Evolutionary conservation across 371 early-diverging fungal species (phyloP).

Genomic region (Mortierella sp.): DNA sequence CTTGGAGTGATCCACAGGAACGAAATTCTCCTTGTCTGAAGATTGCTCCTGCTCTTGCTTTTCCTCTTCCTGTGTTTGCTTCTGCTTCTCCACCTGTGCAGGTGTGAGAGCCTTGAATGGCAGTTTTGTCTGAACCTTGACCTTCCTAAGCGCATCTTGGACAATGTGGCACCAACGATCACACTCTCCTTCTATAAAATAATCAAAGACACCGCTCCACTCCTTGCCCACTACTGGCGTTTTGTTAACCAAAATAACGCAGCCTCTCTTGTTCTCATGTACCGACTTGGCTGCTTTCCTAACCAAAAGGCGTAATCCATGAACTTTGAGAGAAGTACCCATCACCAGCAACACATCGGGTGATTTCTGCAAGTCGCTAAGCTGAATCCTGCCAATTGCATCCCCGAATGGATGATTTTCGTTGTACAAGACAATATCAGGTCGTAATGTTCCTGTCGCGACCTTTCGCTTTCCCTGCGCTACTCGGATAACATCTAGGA

Average conservation of each 20-base stretch:
- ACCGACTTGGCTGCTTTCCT: constrained; percentile 86
- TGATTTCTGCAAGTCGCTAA: constrained; percentile 74
- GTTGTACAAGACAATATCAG: constrained; percentile 98
- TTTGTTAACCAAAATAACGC: constrained; percentile 73
- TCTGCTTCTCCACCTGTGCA: constrained; percentile 26
- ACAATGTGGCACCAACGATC: constrained; percentile 77
- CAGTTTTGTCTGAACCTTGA: constrained; percentile 52
- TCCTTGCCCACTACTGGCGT: constrained; percentile 72
- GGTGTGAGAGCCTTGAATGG: constrained; percentile 48
- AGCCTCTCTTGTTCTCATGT: constrained; percentile 63
- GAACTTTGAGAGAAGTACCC: constrained; percentile 98
- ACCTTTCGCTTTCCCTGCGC: constrained; percentile 81
- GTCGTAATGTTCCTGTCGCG: constrained; percentile 89
- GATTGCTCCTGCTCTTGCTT: constrained; percentile 51
- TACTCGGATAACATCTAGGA: constrained; percentile 62
- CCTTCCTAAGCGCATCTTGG: constrained; percentile 46
- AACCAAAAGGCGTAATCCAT: constrained; percentile 92
- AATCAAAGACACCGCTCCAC: constrained; percentile 93
- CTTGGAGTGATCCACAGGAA: constrained; percentile 20
- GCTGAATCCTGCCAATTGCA: constrained; percentile 79
- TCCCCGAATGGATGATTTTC: constrained; percentile 95
- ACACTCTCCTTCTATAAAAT: constrained; percentile 84
- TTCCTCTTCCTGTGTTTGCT: constrained; percentile 30
- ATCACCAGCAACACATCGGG: constrained; percentile 96
- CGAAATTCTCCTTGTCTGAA: constrained; percentile 37